Conservation (phyloP, 177 flowering plant genomes). For the Vitis hybrid region DNA sequence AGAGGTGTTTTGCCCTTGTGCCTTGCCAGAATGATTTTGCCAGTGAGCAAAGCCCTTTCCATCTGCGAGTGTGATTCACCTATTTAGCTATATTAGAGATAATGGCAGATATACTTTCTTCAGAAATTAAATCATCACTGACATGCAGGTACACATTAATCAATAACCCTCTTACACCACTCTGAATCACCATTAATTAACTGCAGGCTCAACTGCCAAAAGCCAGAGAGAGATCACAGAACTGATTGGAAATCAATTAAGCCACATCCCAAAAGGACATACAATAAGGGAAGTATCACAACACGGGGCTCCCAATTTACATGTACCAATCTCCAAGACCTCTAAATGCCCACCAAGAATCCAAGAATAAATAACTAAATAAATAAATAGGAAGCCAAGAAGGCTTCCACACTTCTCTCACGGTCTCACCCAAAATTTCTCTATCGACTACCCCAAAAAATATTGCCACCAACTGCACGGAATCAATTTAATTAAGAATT, state of each 20-base stretch:
- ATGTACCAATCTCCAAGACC: too few species aligned
- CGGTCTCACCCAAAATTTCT: background rate
- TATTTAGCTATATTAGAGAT: background rate
- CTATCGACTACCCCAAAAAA: background rate
- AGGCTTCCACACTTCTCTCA: too few species aligned
- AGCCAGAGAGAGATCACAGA: background rate
- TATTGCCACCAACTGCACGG: slow-evolving; percentile 12
- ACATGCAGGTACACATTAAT: background rate
- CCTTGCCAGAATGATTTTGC: slow-evolving; percentile 7
- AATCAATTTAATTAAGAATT: slow-evolving; percentile 3
- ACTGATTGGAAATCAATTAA: too few species aligned
- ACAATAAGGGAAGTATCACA: too few species aligned
- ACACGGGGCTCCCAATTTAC: too few species aligned
- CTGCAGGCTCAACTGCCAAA: background rate
- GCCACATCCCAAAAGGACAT: background rate
- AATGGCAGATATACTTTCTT: background rate
- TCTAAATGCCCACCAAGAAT: too few species aligned
- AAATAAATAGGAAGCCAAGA: too few species aligned
- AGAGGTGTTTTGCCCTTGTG: too few species aligned
- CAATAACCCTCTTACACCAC: background rate
- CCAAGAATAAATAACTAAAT: too few species aligned
- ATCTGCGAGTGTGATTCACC: slow-evolving; percentile 13
- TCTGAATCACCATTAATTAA: background rate
- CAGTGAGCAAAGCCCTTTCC: slow-evolving; percentile 3
- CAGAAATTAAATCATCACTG: background rate